A percentile compares a stretch with the other conserved stretches of the same genome.
Conservation (phyloP, 2,329 filamentous ascomycete genomes). For the Colletotrichum nymphaeae region DNA sequence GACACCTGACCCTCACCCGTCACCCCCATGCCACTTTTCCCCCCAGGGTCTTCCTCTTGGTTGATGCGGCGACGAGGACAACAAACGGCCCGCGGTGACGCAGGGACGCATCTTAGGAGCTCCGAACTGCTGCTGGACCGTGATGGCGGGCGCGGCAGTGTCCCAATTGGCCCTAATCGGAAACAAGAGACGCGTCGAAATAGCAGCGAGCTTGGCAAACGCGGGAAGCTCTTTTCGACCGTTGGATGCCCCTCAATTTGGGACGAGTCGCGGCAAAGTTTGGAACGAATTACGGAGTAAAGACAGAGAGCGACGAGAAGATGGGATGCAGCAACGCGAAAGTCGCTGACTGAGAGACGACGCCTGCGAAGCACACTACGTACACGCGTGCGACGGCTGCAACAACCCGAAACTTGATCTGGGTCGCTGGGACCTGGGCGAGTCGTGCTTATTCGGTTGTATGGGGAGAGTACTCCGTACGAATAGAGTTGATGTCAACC, state of each 20-base stretch:
- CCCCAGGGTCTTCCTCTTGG: constrained; percentile 24
- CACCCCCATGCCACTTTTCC: constrained; percentile 16
- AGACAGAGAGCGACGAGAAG: not conserved
- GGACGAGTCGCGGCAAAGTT: constrained; percentile 21
- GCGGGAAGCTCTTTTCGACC: constrained; percentile 11
- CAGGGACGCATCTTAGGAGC: constrained; percentile 4
- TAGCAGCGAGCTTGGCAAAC: not conserved
- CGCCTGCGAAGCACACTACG: not conserved
- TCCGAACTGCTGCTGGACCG: constrained; percentile 1
- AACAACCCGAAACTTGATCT: constrained; percentile 17
- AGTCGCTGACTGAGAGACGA: constrained; percentile 5
- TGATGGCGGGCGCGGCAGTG: not conserved
- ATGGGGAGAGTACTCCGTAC: not conserved
- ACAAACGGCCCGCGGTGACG: constrained; percentile 21
- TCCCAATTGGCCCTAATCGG: constrained; percentile 14
- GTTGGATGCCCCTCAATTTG: not conserved
- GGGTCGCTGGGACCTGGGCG: constrained; percentile 4
- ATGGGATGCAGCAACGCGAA: constrained; percentile 1
- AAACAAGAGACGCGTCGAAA: constrained; percentile 21
- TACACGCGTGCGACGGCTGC: constrained; percentile 18
- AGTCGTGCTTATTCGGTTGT: not conserved
- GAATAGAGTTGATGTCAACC: not conserved
- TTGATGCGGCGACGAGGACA: constrained; percentile 33
- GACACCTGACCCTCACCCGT: constrained; percentile 15
- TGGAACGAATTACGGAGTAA: not conserved